Conservation (phyloP, 176 grass and related monocot genomes). For the Pontederia crassipes region DNA sequence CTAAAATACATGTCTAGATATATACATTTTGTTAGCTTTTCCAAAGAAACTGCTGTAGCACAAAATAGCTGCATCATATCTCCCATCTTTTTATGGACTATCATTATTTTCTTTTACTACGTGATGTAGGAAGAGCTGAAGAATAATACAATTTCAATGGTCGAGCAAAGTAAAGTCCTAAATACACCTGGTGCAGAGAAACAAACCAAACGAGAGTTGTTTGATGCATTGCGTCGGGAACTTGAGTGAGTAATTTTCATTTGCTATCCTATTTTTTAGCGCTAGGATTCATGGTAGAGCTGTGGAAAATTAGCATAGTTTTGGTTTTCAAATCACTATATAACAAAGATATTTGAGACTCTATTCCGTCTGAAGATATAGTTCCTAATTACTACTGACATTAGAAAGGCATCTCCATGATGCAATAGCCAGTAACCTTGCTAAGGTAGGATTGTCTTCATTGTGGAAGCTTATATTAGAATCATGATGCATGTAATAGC, state of each 20-base stretch:
- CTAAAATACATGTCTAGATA: too few relatives aligned
- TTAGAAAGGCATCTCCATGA: too few relatives aligned
- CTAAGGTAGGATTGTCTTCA: too few relatives aligned
- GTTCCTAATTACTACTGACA: too few relatives aligned
- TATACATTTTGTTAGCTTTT: neutral
- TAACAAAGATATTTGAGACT: too few relatives aligned
- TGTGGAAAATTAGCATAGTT: neutral
- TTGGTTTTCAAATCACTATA: too few relatives aligned
- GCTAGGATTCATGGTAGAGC: neutral
- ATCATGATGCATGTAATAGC: too few relatives aligned
- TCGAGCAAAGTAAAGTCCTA: constrained; percentile 89
- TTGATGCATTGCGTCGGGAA: constrained; percentile 79
- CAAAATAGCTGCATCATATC: neutral
- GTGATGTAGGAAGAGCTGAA: constrained; percentile 84
- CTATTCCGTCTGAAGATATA: too few relatives aligned
- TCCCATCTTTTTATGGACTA: neutral
- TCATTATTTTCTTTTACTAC: neutral
- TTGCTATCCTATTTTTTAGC: neutral
- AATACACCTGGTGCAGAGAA: constrained; percentile 93
- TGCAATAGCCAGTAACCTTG: too few relatives aligned
- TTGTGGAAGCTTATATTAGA: too few relatives aligned
- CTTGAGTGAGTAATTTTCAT: constrained; percentile 57
- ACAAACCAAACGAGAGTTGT: constrained; percentile 83
- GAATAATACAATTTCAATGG: constrained; percentile 96
- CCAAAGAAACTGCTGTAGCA: neutral